Percentiles rank a stretch among this genome's conserved stretches.
Evolutionary conservation across 2,329 filamentous ascomycete genomes (phyloP).

Genomic region (Didymella sp.): DNA sequence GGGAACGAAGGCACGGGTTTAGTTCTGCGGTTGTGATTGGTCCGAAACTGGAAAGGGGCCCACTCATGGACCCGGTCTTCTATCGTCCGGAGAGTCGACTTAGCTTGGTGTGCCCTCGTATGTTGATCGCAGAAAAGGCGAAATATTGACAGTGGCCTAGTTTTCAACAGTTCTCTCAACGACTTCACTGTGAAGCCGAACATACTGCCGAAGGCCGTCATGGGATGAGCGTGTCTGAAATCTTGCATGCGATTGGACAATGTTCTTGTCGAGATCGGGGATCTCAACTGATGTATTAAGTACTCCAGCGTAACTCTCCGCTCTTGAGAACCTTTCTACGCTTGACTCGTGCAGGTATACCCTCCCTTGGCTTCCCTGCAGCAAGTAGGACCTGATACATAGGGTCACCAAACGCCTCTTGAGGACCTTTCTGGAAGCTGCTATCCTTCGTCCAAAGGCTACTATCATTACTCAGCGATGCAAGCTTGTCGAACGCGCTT

Average conservation of each 20-base stretch:
- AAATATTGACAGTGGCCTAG: too few relatives aligned
- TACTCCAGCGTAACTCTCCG: too few relatives aligned
- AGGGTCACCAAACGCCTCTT: slow-evolving; percentile 31
- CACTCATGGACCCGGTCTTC: not conserved
- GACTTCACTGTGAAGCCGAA: too few relatives aligned
- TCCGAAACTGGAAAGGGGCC: not conserved
- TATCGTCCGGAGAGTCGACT: not conserved
- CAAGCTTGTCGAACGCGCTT: slow-evolving; percentile 23
- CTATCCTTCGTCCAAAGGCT: slow-evolving; percentile 29
- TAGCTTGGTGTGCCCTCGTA: not conserved
- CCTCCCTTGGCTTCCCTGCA: slow-evolving; percentile 37
- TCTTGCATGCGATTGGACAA: not conserved
- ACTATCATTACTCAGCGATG: slow-evolving; percentile 23
- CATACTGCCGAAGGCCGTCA: too few relatives aligned
- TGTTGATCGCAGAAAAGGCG: too few relatives aligned
- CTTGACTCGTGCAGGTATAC: slow-evolving; percentile 33
- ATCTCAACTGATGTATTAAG: too few relatives aligned
- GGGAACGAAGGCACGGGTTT: slow-evolving; percentile 27
- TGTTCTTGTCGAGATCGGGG: too few relatives aligned
- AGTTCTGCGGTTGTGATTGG: slow-evolving; percentile 26
- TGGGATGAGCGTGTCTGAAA: too few relatives aligned
- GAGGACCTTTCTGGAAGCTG: slow-evolving; percentile 23
- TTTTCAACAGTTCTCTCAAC: too few relatives aligned
- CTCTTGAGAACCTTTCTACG: slow-evolving; percentile 10
- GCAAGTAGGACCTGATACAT: slow-evolving; percentile 39